Percentiles rank a stretch among this genome's conserved stretches.
These are phyloP conservation scores for Pholiota microspora DNA, from an alignment of 768 basidiomycete species.

Conservation along the genomic window DNA sequence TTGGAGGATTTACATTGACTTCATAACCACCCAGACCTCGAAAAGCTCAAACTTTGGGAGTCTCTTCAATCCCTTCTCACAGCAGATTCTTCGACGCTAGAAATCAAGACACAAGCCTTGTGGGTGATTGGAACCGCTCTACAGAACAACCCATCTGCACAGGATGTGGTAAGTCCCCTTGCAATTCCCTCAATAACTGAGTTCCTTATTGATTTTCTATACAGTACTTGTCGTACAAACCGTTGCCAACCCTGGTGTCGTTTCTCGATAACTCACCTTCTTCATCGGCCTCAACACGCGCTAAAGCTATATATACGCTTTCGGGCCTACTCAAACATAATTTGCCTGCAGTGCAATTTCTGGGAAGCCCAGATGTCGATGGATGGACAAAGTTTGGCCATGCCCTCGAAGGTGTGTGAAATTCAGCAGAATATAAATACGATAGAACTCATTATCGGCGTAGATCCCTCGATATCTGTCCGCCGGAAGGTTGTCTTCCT, in stretches of 20 bases:
- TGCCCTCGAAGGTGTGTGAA: slow-evolving; percentile 55
- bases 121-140: slow-evolving; percentile 91
- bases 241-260: slow-evolving; percentile 60
- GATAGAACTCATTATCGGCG: background rate
- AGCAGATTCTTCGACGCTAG: slow-evolving; percentile 50
- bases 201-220: slow-evolving; percentile 2
- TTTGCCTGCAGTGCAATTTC: slow-evolving; percentile 54
- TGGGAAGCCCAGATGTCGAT: slow-evolving; percentile 41
- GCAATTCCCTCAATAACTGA: no score
- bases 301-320: slow-evolving; percentile 82
- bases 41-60: slow-evolving; percentile 75
- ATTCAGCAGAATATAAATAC: background rate
- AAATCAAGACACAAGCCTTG: slow-evolving; percentile 63
- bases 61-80: slow-evolving; percentile 66
- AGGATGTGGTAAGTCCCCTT: slow-evolving; percentile 56
- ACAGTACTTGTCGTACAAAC: slow-evolving; percentile 64
- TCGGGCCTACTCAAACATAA: slow-evolving; percentile 82
- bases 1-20: no score
- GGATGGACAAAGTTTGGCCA: slow-evolving; percentile 67
- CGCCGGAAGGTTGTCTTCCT: slow-evolving; percentile 81
- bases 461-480: slow-evolving; percentile 76
- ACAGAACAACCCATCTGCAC: slow-evolving; percentile 87
- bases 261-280: slow-evolving; percentile 53
- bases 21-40: slow-evolving; percentile 67
- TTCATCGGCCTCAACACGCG: slow-evolving; percentile 52